Evolutionary conservation across 805 yeast genomes (phyloP), one percentile per base, ranked within the genome.

Genomic region (Yarrowia osloensis): DNA sequence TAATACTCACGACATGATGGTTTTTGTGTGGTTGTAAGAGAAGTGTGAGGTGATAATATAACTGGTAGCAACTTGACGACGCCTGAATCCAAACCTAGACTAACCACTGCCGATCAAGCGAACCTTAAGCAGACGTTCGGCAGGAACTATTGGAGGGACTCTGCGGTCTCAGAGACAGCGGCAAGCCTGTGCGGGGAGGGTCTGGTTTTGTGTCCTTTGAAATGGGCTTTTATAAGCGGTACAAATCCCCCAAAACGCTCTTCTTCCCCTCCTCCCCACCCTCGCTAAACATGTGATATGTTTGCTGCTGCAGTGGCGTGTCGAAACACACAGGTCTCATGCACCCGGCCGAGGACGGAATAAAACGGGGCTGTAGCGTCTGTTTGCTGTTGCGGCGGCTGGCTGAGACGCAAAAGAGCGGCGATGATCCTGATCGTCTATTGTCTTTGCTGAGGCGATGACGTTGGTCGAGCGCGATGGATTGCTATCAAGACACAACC

Each of bases 1-100:
- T 46, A 33, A 15, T 57, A 57, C 63, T 57, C 49, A 57, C 63
- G 63, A 57, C 63, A 57, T 57, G 46, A 13, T 39, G 33, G 24
- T 35, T 24, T 26, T 11, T 46, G 24, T 26, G 49, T 39, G 19
- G 47, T 37, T 17, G 13, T n/a, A 29, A 26, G 19, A n/a, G 44
- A 28, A 40, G 63, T 39, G 26, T 39, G 49, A 57, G 63, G 47
- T 40, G 47, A 57, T 39, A 40, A 57, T 57, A 39, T 40, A 57
- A 39, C 63, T 57, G 63, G 63, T 40, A 57, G 63, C 63, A 57
- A 57, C 63, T 49, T 57, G 63, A 57, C 49, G 63, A 54, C 61
- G 61, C 61, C 61, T 54, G 61, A 24, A 35, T 35, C n/a, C 61
- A 54, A 54, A 54, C 61, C 61, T 54, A 54, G 31, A 21, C 40